A percentile compares a stretch with the other conserved stretches of the same genome.
These are phyloP conservation scores for Tardiomyces depauwii DNA, from an alignment of 1,139 yeast species.

Conservation along the genomic window DNA sequence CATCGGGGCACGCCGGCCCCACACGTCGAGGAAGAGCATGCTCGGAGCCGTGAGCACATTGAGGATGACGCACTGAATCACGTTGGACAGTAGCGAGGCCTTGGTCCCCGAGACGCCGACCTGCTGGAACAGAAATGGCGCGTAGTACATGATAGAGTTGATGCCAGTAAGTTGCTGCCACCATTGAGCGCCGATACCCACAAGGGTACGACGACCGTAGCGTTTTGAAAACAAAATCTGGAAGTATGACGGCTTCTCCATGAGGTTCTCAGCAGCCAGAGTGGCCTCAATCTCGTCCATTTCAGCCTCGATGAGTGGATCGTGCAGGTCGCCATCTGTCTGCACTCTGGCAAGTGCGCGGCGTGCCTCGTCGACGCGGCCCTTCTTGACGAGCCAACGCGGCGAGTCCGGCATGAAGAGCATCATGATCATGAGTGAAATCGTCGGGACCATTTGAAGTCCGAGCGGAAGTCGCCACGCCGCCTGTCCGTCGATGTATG, in stretches of 20 bases:
- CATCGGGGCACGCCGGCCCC: constrained; percentile 54
- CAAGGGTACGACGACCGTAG: constrained; percentile 34
- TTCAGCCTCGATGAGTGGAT: constrained; percentile 14
- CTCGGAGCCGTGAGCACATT: no score
- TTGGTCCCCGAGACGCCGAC: constrained; percentile 40
- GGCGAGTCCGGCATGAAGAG: constrained; percentile 37
- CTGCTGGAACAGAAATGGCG: constrained; percentile 35
- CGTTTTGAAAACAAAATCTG: constrained; percentile 3
- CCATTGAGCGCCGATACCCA: constrained; percentile 41
- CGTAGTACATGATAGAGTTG: constrained; percentile 43
- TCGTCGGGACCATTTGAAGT: constrained; percentile 25
- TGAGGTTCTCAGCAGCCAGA: constrained; percentile 18
- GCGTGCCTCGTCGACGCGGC: constrained; percentile 36
- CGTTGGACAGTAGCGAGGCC: constrained; percentile 34
- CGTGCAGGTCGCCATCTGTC: constrained; percentile 27
- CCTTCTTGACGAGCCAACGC: constrained; percentile 36
- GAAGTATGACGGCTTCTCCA: constrained; percentile 5
- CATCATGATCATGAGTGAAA: constrained; percentile 13
- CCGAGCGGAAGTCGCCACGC: constrained; percentile 27
- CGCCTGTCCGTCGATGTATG: constrained; percentile 33
- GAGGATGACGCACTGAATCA: constrained; percentile 31
- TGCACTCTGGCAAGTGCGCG: constrained; percentile 31
- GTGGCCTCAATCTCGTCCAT: constrained; percentile 18
- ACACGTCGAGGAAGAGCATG: constrained; percentile 23
- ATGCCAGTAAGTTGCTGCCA: constrained; percentile 68